These are phyloP conservation scores for Tricholomella constricta DNA, from an alignment of 768 basidiomycete species.

Conservation along the genomic window DNA sequence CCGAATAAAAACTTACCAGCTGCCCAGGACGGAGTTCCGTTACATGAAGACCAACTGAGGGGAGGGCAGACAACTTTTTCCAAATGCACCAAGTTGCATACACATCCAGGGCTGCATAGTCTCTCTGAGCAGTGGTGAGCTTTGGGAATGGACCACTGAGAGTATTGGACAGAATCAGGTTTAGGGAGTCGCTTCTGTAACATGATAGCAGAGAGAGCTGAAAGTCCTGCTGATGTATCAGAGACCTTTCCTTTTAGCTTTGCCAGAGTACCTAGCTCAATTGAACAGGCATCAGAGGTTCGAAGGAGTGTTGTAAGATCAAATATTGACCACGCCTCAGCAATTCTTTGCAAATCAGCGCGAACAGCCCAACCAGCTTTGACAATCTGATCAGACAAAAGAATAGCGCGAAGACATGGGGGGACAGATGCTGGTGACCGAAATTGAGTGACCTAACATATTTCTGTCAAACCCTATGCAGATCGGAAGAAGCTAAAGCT, in stretches of 20 bases:
- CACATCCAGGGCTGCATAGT: constrained; percentile 1
- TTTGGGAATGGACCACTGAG: not conserved
- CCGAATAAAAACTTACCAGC: constrained; percentile 1
- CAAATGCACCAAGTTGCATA: constrained; percentile 1
- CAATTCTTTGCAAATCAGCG: not conserved
- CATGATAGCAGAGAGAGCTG: not conserved
- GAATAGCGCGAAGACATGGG: not conserved
- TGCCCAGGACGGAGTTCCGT: not conserved
- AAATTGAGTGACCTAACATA: not conserved
- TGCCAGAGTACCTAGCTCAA: not conserved
- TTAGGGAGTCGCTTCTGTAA: not conserved
- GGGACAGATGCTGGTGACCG: not conserved
- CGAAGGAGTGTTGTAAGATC: not conserved
- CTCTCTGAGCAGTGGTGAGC: not conserved
- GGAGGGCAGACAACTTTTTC: not conserved
- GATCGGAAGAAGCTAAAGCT: not conserved
- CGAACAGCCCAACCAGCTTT: not conserved
- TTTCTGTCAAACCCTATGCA: not conserved
- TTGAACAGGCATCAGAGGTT: not conserved
- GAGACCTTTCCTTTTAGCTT: constrained; percentile 1
- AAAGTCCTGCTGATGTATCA: not conserved
- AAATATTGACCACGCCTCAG: not conserved
- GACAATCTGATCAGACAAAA: not conserved
- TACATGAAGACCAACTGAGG: not conserved
- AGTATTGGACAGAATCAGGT: not conserved